phyloP scores from a whole-genome alignment of 148 eudicot genomes.

The Chenopodium suecicum region DNA sequence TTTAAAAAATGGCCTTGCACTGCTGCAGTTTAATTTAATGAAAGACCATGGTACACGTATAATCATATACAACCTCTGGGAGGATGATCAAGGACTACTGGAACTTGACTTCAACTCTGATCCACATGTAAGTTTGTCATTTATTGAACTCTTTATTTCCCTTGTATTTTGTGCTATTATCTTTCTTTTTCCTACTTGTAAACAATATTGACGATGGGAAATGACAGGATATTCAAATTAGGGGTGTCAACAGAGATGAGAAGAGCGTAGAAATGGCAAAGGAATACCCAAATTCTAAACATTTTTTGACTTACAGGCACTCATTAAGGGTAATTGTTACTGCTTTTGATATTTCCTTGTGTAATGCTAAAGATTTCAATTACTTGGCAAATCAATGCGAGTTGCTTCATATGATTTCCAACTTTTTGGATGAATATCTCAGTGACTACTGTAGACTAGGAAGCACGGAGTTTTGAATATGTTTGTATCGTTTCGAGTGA shows the following conservation, averaged over 20 bases:
- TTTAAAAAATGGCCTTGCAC: background rate
- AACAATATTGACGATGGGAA: conserved; percentile 14
- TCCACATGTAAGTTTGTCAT: conserved; percentile 50
- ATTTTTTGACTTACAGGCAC: conserved; percentile 82
- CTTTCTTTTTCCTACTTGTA: background rate
- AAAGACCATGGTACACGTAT: conserved; percentile 83
- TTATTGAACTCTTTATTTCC: background rate
- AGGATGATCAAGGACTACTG: conserved; percentile 77
- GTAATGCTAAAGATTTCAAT: background rate
- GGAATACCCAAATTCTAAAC: conserved; percentile 67
- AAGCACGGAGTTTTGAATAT: background rate
- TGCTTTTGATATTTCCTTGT: conserved; percentile 8
- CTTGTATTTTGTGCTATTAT: background rate
- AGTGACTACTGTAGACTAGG: background rate
- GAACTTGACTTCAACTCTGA: conserved; percentile 89
- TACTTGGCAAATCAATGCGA: background rate
- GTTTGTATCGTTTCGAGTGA: background rate
- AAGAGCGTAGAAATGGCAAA: conserved; percentile 76
- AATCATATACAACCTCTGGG: conserved; percentile 93
- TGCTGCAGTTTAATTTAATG: conserved; percentile 64
- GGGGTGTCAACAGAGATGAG: conserved; percentile 87
- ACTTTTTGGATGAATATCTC: background rate
- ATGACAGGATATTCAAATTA: conserved; percentile 85
- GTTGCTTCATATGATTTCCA: background rate
- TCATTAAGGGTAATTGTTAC: conserved; percentile 70